Conservation (phyloP, 2,329 filamentous ascomycete genomes). For the Geosmithia morbida region DNA sequence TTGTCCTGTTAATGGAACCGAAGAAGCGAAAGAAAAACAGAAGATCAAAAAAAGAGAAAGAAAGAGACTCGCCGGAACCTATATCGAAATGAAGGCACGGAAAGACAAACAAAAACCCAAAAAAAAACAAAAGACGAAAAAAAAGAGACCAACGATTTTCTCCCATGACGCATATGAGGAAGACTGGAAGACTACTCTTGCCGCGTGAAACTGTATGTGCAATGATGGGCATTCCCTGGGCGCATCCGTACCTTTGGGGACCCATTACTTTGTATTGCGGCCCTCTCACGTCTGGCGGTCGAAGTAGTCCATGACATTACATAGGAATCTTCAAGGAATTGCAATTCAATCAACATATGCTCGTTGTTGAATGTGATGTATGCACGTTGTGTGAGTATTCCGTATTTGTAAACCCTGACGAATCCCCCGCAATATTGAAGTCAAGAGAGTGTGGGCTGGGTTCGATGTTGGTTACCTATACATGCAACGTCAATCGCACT, state of each 20-base stretch:
- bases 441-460: too few species aligned
- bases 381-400: not conserved
- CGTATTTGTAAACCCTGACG: not conserved
- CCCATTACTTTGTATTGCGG: not conserved
- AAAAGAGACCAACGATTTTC: constrained; percentile 1
- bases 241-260: not conserved
- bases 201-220: not conserved
- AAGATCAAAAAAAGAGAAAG: not conserved
- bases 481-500: too few species aligned
- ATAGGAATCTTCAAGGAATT: not conserved
- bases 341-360: not conserved
- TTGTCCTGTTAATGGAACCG: constrained; percentile 1
- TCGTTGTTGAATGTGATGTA: not conserved
- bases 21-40: not conserved
- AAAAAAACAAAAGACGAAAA: constrained; percentile 10
- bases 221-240: not conserved
- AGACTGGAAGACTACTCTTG: constrained; percentile 1
- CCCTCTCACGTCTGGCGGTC: not conserved
- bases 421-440: not conserved
- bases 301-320: not conserved
- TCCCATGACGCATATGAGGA: not conserved
- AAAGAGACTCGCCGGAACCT: constrained; percentile 13
- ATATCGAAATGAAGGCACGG: constrained; percentile 12
- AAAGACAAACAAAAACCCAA: constrained; percentile 10
- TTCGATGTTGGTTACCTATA: too few species aligned